Evolutionary conservation across 108 stramenopile genomes (phyloP), one percentile per base, ranked within the genome.

Genomic region (Schizochytrium sp.): DNA sequence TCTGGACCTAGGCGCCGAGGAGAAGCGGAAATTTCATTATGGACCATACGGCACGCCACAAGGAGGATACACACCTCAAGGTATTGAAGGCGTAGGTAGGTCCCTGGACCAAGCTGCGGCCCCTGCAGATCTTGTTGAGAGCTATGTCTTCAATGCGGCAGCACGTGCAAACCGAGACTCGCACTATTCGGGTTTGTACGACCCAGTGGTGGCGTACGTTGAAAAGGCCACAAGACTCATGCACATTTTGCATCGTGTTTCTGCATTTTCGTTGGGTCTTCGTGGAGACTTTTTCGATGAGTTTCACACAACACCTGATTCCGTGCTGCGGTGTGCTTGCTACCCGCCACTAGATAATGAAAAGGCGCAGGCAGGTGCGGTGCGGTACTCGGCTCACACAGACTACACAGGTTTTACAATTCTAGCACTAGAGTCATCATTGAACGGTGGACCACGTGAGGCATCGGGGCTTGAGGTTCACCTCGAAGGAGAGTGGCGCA

Each of bases 321-420:
- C 47, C 7, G 47, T 55, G 28, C 19, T 83, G 47, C 76, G 76
- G 7, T 55, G 47, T 40, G 76, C 76, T 7, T 55, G 53, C 76
- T 83, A 83, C 55, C 76, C 76, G 76, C 76, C 76, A 13, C 76
- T 83, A 47, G 50, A 49, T 1, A 5, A 40, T 13, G 10, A 17
- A 47, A 69, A 69, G 28, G 53, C 55, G 15, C 50, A 83, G 47
- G 50, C 28, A 5, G 76, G 76, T 53, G 28, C 47, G 53, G 28
- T 83, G 15, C 76, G 76, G 28, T 83, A 83, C 28, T 49, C 50
- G 45, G 50, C 76, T n/a, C 76, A 83, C 76, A 55, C 47, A 0
- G 76, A 83, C 76, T 83, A 83, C 76, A n/a, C 49, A 42, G 76
- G 76, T 8, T 83, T 55, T 28, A 83, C 76, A 17, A 83, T 83